Base-by-base conservation (phyloP, 768 basidiomycete genomes). In the Guyanaporus albipodus region DNA sequence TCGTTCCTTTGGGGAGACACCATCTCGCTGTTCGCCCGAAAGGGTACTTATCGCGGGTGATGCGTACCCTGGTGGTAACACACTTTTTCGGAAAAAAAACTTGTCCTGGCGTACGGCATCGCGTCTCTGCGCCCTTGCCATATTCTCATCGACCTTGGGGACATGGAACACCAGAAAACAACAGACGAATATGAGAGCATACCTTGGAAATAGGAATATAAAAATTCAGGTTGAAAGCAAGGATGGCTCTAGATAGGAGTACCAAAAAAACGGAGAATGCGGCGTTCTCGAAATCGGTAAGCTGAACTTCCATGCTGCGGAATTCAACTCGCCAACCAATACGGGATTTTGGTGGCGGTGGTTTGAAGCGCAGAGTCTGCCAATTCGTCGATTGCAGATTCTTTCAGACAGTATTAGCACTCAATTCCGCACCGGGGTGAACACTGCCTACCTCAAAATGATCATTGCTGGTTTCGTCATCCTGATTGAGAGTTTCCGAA, bases 311-410 rank as follows among this genome's bases (percentile, higher is more conserved):
- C 96, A 98, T 98, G 64, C 89, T 91, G 47, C 96, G 77, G 70
- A 99, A 99, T 65, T 99, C 96, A 5, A 98, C 95, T 32, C 96
- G 78, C 96, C 96, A 99, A 26, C 95, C 96, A 44, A 98, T 97
- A 7, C 82, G 66, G 6, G 95, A 92, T 44, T 88, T 84, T 5
- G 90, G 85, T 22, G 96, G 95, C 11, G 96, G 96, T 3, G 96
- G 96, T 65, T 99, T 99, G 79, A 99, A 99, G 38, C 96, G 82
- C 26, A 99, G 74, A 0, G 96, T 97, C 70, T 99, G 96, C 96
- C 96, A 99, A 61, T 99, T 99, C 4, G 96, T 99, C 2, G 96
- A 98, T 79, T 99, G 96, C 21, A 99, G 85, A 60, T 97, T 98
- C 88, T 95, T 65, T 2, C 6, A 40, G 32, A 34, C 4, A 8